phyloP scores from a whole-genome alignment of 495 filamentous ascomycete species.

The Tuber borchii region DNA sequence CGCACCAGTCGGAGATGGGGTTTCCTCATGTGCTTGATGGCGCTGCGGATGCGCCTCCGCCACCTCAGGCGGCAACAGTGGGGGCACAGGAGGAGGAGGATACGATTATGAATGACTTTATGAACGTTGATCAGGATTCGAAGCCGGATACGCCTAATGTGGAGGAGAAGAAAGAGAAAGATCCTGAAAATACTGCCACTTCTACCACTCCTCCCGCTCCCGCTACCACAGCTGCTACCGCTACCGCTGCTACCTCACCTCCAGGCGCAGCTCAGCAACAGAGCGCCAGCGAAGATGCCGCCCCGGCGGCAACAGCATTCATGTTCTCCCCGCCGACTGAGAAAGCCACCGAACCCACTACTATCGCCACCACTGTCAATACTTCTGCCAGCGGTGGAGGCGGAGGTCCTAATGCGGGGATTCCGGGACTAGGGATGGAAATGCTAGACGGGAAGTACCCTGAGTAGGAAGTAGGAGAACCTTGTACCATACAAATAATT shows the following conservation, averaged over 20 bases:
- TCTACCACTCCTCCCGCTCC: neutral
- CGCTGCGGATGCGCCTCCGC: neutral
- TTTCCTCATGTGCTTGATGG: slow-evolving; percentile 6
- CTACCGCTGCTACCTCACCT: neutral
- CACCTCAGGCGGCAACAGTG: neutral
- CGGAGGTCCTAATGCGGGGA: neutral
- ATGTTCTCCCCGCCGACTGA: neutral
- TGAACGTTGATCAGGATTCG: slow-evolving; percentile 35
- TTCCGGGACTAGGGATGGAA: neutral
- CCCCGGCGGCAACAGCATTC: neutral
- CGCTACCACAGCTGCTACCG: neutral
- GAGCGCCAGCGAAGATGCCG: neutral
- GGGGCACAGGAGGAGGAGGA: slow-evolving; percentile 20
- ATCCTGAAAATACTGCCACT: neutral
- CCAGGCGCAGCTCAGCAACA: neutral
- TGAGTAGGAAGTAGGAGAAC: neutral
- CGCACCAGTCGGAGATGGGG: slow-evolving; percentile 10
- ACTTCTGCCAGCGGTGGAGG: neutral
- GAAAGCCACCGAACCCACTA: neutral
- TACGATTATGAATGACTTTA: slow-evolving; percentile 39
- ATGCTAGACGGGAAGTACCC: neutral
- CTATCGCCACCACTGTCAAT: neutral
- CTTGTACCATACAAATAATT: neutral
- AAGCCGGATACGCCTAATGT: slow-evolving; percentile 21
- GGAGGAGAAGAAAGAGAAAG: slow-evolving; percentile 12